These are phyloP conservation scores for Hypoxylon sp. DNA, from an alignment of 2,329 filamentous ascomycete genomes.

Conservation along the genomic window DNA sequence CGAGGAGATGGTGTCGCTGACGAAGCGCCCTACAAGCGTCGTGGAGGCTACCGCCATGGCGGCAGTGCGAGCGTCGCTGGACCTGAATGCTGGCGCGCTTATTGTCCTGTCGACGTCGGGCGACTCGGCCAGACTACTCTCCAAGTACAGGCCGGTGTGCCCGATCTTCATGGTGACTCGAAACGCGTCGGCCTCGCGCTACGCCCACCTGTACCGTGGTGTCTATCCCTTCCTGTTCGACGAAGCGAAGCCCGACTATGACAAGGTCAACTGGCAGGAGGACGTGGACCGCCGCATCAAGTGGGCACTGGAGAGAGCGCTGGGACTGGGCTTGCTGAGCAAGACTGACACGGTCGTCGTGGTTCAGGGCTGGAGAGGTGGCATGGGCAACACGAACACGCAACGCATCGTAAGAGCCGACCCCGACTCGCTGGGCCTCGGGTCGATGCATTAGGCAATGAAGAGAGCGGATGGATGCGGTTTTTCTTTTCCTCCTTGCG, in stretches of 20 bases:
- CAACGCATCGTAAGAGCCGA: conserved; percentile 70
- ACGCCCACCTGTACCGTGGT: conserved; percentile 94
- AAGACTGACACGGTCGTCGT: conserved; percentile 80
- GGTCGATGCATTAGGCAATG: conserved; percentile 38
- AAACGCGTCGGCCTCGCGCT: conserved; percentile 82
- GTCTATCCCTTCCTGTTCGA: conserved; percentile 98
- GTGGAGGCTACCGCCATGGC: conserved; percentile 97
- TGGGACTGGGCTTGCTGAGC: conserved; percentile 79
- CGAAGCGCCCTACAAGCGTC: conserved; percentile 83
- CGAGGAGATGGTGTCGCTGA: conserved; percentile 88
- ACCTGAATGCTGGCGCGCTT: conserved; percentile 95
- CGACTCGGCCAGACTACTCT: conserved; percentile 90
- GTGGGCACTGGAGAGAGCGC: conserved; percentile 90
- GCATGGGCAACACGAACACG: conserved; percentile 92
- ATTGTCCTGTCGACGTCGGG: conserved; percentile 96
- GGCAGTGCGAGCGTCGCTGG: conserved; percentile 91
- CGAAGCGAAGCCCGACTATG: conserved; percentile 94
- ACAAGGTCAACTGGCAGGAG: conserved; percentile 94
- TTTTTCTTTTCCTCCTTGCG: no score
- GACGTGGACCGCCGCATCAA: conserved; percentile 97
- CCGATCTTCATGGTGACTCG: conserved; percentile 99
- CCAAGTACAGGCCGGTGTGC: conserved; percentile 98
- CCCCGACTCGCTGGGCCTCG: conserved; percentile 65
- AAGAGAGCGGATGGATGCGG: no score
- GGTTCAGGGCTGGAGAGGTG: conserved; percentile 90